A percentile compares a stretch with the other conserved stretches of the same genome.
These are phyloP conservation scores for Aspergillus haitiensis DNA, from an alignment of 495 filamentous ascomycete species.

Conservation along the genomic window DNA sequence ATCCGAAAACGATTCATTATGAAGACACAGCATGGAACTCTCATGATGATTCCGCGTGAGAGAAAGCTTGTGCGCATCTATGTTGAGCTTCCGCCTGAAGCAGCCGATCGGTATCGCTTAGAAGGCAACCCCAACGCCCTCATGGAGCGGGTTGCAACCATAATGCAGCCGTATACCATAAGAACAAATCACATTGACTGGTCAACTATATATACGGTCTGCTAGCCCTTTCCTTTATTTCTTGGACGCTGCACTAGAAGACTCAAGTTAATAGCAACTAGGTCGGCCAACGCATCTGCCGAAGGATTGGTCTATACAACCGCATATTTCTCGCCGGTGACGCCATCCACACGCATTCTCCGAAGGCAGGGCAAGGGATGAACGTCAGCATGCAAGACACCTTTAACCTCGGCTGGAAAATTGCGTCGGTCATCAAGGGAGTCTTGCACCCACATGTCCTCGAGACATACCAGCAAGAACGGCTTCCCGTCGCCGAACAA, in stretches of 20 bases:
- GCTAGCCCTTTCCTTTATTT: not conserved
- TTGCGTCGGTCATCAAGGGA: slow-evolving; percentile 39
- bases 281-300: slow-evolving; percentile 12
- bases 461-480: slow-evolving; percentile 34
- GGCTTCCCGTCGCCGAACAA: slow-evolving; percentile 30
- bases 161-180: slow-evolving; percentile 14
- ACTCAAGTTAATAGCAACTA: not conserved
- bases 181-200: slow-evolving; percentile 5
- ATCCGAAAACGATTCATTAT: slow-evolving; percentile 14
- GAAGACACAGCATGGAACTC: slow-evolving; percentile 17
- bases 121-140: slow-evolving; percentile 2
- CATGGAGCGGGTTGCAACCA: slow-evolving; percentile 3
- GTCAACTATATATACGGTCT: slow-evolving; percentile 5
- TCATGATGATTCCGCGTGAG: slow-evolving; percentile 20
- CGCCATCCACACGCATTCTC: slow-evolving; percentile 52
- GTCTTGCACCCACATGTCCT: slow-evolving; percentile 32
- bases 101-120: not conserved
- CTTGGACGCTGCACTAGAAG: not conserved
- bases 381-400: slow-evolving; percentile 56
- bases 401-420: slow-evolving; percentile 53
- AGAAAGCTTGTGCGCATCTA: slow-evolving; percentile 14
- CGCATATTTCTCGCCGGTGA: slow-evolving; percentile 52
- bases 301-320: not conserved
- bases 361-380: slow-evolving; percentile 53
- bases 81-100: slow-evolving; percentile 12